A percentile compares a stretch with the other conserved stretches of the same genome.
These are phyloP conservation scores for Paracorniculantispora psalliotae DNA, from an alignment of 2,329 filamentous ascomycete species.

Conservation along the genomic window DNA sequence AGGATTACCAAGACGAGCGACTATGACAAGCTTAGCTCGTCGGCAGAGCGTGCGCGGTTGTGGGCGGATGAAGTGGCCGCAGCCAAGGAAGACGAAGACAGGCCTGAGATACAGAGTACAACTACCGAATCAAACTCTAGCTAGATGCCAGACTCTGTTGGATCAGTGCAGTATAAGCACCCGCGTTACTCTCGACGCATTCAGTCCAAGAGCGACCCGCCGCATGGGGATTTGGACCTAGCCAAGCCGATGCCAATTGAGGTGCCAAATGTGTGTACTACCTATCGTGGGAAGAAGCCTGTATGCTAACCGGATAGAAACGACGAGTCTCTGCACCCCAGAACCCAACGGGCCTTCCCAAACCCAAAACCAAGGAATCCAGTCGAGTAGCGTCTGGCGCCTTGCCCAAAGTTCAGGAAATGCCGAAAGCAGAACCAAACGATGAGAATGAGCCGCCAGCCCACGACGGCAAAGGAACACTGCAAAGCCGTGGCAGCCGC, in stretches of 20 bases:
- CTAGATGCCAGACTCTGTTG: constrained; percentile 3
- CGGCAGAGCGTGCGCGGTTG: constrained; percentile 15
- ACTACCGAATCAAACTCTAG: constrained; percentile 11
- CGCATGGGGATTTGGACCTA: constrained; percentile 20
- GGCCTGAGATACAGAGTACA: not conserved
- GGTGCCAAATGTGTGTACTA: constrained; percentile 1
- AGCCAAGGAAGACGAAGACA: constrained; percentile 18
- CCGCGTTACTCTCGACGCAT: constrained; percentile 40
- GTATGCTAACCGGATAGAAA: not conserved
- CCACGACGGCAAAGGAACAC: not conserved
- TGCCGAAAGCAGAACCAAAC: not conserved
- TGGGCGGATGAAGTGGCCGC: constrained; percentile 28
- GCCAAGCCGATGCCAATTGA: not conserved
- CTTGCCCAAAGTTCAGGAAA: not conserved
- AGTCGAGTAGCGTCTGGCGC: not conserved
- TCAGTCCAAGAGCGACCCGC: constrained; percentile 45
- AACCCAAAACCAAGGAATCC: not conserved
- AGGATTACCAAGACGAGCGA: not conserved
- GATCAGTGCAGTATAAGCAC: constrained; percentile 23
- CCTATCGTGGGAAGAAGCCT: too few species aligned
- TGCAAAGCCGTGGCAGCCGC: not conserved
- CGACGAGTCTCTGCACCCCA: constrained; percentile 10
- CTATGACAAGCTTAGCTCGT: constrained; percentile 6
- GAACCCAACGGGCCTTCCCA: constrained; percentile 1
- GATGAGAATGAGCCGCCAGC: constrained; percentile 12